phyloP scores from a whole-genome alignment of 140 eudicot species.

The Ambrosia hybrid region DNA sequence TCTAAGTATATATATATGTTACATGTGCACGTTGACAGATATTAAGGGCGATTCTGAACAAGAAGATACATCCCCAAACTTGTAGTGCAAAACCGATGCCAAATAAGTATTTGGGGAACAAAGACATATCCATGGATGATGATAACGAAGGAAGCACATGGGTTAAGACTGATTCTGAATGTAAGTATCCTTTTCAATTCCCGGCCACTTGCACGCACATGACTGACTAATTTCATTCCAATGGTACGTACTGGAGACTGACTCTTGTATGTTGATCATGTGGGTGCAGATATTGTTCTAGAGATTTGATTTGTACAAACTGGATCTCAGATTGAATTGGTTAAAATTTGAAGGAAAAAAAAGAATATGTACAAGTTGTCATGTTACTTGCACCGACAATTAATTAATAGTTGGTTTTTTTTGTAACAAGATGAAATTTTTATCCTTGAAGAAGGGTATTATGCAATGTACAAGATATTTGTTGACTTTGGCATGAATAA shows the following conservation, averaged over 20 bases:
- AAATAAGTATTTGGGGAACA: constrained; percentile 47
- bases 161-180: constrained; percentile 91
- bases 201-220: neutral
- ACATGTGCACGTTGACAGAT: constrained; percentile 41
- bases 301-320: constrained; percentile 54
- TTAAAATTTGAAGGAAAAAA: constrained; percentile 3
- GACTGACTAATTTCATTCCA: neutral
- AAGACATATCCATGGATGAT: constrained; percentile 38
- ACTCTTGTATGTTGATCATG: neutral
- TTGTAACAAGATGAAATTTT: constrained; percentile 23
- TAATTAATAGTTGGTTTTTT: constrained; percentile 30
- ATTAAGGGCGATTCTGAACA: constrained; percentile 70
- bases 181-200: constrained; percentile 39
- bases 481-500: constrained; percentile 9
- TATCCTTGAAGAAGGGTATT: constrained; percentile 20
- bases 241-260: neutral
- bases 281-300: constrained; percentile 83
- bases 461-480: neutral
- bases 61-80: constrained; percentile 83
- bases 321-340: constrained; percentile 22
- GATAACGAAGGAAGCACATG: constrained; percentile 49
- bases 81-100: constrained; percentile 30
- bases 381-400: constrained; percentile 34
- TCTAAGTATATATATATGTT: neutral
- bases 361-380: constrained; percentile 17